A percentile compares a stretch with the other conserved stretches of the same genome.
These are phyloP conservation scores for Neohortaea acidophila DNA, from an alignment of 495 filamentous ascomycete species.

Conservation along the genomic window DNA sequence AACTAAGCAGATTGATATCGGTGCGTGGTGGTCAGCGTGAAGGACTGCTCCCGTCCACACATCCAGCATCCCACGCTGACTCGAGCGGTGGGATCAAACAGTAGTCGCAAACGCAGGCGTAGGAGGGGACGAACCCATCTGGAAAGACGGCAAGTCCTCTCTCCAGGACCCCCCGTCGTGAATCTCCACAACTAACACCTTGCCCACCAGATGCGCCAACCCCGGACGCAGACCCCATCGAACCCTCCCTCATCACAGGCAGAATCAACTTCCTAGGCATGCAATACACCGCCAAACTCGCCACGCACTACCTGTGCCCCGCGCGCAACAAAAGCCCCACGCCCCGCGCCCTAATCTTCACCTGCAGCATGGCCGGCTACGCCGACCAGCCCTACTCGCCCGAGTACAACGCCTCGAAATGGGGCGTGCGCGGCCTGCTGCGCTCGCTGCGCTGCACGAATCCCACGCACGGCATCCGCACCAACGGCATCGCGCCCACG, in stretches of 20 bases:
- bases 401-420: constrained; percentile 12
- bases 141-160: constrained; percentile 29
- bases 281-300: constrained; percentile 50
- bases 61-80: too few relatives aligned
- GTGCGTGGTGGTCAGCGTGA: too few relatives aligned
- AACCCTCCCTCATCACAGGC: constrained; percentile 39
- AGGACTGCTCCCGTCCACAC: too few relatives aligned
- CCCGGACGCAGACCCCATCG: constrained; percentile 29
- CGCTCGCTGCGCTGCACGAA: constrained; percentile 2
- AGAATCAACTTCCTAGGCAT: constrained; percentile 49
- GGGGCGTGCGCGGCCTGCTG: constrained; percentile 11
- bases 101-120: constrained; percentile 3
- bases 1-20: constrained; percentile 40
- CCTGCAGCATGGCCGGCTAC: constrained; percentile 7
- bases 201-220: neutral
- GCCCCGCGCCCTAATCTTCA: constrained; percentile 4
- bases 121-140: neutral
- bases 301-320: constrained; percentile 38
- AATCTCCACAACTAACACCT: too few relatives aligned
- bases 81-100: constrained; percentile 58
- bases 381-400: constrained; percentile 6
- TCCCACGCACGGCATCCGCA: constrained; percentile 1
- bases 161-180: too few relatives aligned
- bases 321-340: neutral
- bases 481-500: constrained; percentile 10